Base-by-base conservation (phyloP, 495 filamentous ascomycete genomes). In the Neurospora sp. region DNA sequence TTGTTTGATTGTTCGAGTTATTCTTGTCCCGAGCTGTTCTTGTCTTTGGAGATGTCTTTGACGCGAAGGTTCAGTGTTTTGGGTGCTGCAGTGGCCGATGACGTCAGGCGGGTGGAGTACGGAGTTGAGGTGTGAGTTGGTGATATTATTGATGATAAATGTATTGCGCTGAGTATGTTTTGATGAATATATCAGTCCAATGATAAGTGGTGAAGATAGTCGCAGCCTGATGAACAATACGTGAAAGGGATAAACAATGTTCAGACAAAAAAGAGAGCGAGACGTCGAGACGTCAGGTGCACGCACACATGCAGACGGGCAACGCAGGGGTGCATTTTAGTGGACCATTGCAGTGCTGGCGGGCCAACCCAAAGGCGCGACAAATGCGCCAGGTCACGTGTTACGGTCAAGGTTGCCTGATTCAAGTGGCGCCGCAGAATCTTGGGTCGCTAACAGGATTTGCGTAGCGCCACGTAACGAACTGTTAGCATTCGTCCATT, bases 361-460 rank as follows among this genome's bases (percentile, higher is more conserved):
- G 73, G 77, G 77, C 77, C 78, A 80, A 80, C 78, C 65, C 27
- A 18, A 2, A 71, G 61, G 68, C 77, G 71, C 78, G 77, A 77
- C 38, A 22, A 35, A 68, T 53, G 74, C 77, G 75, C 78, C 75
- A 74, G 71, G 42, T 77, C 77, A 80, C 68, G 77, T 80, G 78
- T 71, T 69, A 8, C 1, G 1, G 39, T 22, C 12, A 12, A 22
- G 40, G 27, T 59, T 27, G 20, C 46, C n/a, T 38, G 42, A 35
- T 22, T n/a, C 46, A 37, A 44, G 35, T 71, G 35, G 35, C 68
- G 37, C 18, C 2, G n/a, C 68, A 69, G 18, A 39, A 4, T 11
- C 69, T 70, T 31, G 27, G 22, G 69, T 38, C 46, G 6, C 12
- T 70, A 12, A 14, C 65, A 22, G 18, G 44, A 7, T 70, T 53